phyloP scores from a whole-genome alignment of 2,329 filamentous ascomycete genomes.

The Colletotrichum australisinense region DNA sequence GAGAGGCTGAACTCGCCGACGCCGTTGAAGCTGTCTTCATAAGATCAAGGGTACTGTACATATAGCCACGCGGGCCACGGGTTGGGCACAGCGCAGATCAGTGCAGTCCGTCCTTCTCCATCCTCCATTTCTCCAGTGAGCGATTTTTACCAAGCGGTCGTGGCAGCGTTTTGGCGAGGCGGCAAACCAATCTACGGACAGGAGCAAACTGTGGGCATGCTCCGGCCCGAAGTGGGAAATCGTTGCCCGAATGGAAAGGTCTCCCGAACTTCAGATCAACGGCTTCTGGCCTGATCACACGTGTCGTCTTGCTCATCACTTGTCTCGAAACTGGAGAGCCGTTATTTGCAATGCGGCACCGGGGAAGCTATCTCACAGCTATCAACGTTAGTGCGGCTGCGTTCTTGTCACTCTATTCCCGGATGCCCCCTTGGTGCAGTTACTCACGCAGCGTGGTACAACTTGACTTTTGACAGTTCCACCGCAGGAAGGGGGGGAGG shows the following conservation, averaged over 20 bases:
- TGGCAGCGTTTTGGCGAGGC: neutral
- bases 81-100: neutral
- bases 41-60: neutral
- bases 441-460: neutral
- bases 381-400: neutral
- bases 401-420: neutral
- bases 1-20: neutral
- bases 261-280: neutral
- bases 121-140: slow-evolving; percentile 10
- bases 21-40: neutral
- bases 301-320: neutral
- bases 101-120: neutral
- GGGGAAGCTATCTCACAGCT: neutral
- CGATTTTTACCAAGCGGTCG: slow-evolving; percentile 2
- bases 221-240: slow-evolving; percentile 18
- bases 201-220: slow-evolving; percentile 12
- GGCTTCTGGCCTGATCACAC: slow-evolving; percentile 2
- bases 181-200: neutral
- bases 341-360: neutral
- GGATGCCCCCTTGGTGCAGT: neutral
- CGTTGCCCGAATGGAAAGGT: slow-evolving; percentile 16
- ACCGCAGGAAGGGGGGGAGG: neutral
- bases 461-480: neutral
- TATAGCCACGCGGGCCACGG: neutral
- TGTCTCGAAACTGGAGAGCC: neutral